Evolutionary conservation across 176 grass and related monocot genomes (phyloP).

Genomic region (maize (Zea mays)): DNA sequence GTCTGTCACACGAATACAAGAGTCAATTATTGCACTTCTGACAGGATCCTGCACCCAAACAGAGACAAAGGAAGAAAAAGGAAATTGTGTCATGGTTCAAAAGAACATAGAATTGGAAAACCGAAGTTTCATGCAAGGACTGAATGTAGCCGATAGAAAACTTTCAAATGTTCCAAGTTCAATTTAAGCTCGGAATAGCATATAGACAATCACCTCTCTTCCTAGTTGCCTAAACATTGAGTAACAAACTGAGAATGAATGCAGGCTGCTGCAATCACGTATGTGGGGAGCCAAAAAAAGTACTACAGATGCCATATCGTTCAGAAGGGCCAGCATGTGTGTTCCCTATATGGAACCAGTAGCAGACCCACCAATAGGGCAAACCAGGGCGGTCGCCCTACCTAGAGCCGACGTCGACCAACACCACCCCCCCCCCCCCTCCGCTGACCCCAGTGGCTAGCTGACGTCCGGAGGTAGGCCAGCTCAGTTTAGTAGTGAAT

Average conservation of each 20-base stretch:
- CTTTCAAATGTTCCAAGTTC: neutral
- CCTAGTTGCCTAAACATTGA: neutral
- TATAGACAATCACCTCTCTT: neutral
- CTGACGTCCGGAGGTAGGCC: too few relatives aligned
- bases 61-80: constrained; percentile 19
- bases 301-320: constrained; percentile 15
- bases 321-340: constrained; percentile 9
- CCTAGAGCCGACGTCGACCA: too few relatives aligned
- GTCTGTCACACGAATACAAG: constrained; percentile 80
- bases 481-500: too few relatives aligned
- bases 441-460: too few relatives aligned
- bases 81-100: constrained; percentile 28
- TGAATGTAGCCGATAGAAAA: constrained; percentile 15
- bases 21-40: constrained; percentile 83
- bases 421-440: too few relatives aligned
- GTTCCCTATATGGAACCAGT: neutral
- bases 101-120: constrained; percentile 19
- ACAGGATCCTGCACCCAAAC: constrained; percentile 64
- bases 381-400: too few relatives aligned
- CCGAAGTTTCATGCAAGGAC: constrained; percentile 24
- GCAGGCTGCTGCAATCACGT: neutral
- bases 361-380: too few relatives aligned
- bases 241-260: constrained; percentile 17
- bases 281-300: constrained; percentile 10
- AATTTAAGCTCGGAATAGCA: constrained; percentile 12